Base-by-base conservation (phyloP, 2,329 filamentous ascomycete genomes). In the Blumeriella jaapii region DNA sequence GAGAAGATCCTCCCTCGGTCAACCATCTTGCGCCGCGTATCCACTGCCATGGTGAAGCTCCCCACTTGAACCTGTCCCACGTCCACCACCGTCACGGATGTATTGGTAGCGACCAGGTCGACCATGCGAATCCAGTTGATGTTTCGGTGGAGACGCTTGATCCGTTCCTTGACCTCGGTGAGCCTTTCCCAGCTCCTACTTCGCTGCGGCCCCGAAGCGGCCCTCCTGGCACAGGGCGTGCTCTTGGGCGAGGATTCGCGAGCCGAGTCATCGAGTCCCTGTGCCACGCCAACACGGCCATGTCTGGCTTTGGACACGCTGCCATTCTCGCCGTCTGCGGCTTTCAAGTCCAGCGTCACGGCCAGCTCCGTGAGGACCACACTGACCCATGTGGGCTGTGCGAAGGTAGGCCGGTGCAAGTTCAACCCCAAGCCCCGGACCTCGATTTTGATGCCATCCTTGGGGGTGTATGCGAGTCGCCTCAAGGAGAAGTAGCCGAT, bases 361-460 rank as follows among this genome's bases (percentile, higher is more conserved):
- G 78, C 82, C 31, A 95, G 65, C 55, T 95, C 91, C 51, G 76
- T 83, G 40, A 98, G 62, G 6, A 91, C 82, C 32, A 98, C 68
- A 57, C 87, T 96, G 50, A 94, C 65, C 86, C 89, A 96, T 44
- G 93, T 96, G 28, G 91, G 91, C 58, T 96, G 86, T 29, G 89
- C 85, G 60, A 98, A 96, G 5, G 91, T 96, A 9, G 91, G 91
- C 4, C 87, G 78, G 61, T 98, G 91, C 44, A 96, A 61, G 38
- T 83, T 81, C 50, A 98, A 68, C 28, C 91, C 86, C 34, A 98
- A 68, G 32, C 87, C 84, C 32, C 91, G 78, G 38, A 98, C 78
- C 58, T 94, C 85, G 58, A 98, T 75, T 52, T 81, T 81, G 53
- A 94, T 65, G 49, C 91, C 91, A 71, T 94, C 85, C 59, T 72